phyloP scores from a whole-genome alignment of 2,329 filamentous ascomycete species.

The Juglanconis sp. region DNA sequence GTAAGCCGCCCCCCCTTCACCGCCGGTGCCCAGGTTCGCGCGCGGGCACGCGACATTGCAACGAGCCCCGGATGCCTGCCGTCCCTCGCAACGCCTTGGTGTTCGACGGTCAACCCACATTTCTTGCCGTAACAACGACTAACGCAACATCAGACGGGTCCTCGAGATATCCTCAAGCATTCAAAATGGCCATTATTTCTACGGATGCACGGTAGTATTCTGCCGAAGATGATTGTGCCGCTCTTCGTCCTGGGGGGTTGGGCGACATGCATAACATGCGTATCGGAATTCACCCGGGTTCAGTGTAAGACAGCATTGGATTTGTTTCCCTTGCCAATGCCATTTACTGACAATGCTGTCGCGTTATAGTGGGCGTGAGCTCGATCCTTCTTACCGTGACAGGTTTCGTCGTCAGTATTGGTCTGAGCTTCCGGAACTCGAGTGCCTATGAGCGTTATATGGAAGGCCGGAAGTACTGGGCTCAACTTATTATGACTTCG shows the following conservation, averaged over 20 bases:
- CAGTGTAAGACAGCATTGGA: constrained; percentile 1
- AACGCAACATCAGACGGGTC: constrained; percentile 42
- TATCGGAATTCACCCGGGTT: constrained; percentile 34
- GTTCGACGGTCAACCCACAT: neutral
- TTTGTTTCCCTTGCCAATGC: neutral
- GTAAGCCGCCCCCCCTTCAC: constrained; percentile 25
- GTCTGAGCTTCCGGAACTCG: constrained; percentile 73
- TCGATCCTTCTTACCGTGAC: constrained; percentile 77
- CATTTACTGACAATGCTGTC: neutral
- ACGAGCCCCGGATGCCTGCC: neutral
- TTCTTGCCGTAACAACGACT: neutral
- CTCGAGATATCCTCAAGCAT: constrained; percentile 68
- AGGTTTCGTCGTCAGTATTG: constrained; percentile 78
- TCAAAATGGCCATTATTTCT: constrained; percentile 78
- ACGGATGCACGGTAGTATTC: constrained; percentile 71
- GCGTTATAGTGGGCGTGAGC: constrained; percentile 47
- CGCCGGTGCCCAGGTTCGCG: neutral
- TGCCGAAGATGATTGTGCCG: constrained; percentile 71
- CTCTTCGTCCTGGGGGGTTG: constrained; percentile 61
- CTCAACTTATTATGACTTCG: constrained; percentile 57
- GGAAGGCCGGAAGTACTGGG: constrained; percentile 56
- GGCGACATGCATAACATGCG: constrained; percentile 62
- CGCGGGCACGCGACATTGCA: neutral
- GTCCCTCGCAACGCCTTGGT: neutral
- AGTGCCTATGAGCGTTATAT: constrained; percentile 70